Evolutionary conservation across 2,329 filamentous ascomycete genomes (phyloP).

Genomic region (Venturia aucupariae): DNA sequence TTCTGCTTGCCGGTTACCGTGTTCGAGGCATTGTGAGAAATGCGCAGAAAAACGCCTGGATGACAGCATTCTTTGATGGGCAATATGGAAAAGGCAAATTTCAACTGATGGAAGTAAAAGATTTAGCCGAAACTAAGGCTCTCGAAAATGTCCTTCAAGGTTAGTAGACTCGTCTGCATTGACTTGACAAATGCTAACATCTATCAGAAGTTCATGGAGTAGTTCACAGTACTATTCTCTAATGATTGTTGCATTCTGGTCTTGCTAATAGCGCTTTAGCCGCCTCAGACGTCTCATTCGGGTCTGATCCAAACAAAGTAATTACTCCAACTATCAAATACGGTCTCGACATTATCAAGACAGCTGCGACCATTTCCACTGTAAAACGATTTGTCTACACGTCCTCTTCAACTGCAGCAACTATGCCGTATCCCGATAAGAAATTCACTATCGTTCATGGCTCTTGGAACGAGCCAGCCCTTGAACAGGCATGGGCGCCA

Average conservation of each 20-base stretch:
- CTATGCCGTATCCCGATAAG: conserved; percentile 27
- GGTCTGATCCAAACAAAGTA: conserved; percentile 34
- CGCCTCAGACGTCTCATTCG: conserved; percentile 31
- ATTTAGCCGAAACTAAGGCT: conserved; percentile 19
- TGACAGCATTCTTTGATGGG: conserved; percentile 23
- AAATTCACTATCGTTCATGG: conserved; percentile 26
- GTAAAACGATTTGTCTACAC: conserved; percentile 35
- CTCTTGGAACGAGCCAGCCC: conserved; percentile 30
- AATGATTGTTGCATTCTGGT: too few relatives aligned
- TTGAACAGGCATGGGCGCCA: conserved; percentile 27
- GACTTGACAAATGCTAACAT: background rate
- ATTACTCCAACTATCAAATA: conserved; percentile 31
- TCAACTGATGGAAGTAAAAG: conserved; percentile 24
- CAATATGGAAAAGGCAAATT: conserved; percentile 22
- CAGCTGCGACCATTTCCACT: conserved; percentile 30
- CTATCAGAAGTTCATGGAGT: background rate
- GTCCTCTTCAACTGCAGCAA: conserved; percentile 28
- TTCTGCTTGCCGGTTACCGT: conserved; percentile 25
- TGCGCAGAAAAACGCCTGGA: conserved; percentile 23
- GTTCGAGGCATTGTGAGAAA: conserved; percentile 29
- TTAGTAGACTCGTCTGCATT: background rate
- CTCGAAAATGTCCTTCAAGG: background rate
- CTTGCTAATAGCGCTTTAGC: background rate
- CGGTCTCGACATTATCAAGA: conserved; percentile 27
- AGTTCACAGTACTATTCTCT: background rate